phyloP scores from a whole-genome alignment of 164 flowering plant species.

The Vitis rupestris region DNA sequence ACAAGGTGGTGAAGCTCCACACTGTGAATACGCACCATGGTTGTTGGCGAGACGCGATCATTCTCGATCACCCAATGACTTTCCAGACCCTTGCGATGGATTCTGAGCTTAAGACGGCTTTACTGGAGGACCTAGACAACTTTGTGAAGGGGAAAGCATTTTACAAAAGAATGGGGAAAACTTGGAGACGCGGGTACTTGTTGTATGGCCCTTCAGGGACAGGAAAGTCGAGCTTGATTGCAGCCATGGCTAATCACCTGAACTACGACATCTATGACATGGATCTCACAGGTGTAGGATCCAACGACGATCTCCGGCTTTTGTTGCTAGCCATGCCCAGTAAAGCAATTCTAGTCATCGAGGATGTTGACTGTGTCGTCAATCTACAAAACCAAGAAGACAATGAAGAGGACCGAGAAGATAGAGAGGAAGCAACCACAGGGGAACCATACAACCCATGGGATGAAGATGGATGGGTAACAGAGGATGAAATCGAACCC shows the following conservation, averaged over 20 bases:
- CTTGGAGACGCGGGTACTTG: slow-evolving; percentile 77
- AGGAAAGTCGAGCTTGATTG: slow-evolving; percentile 74
- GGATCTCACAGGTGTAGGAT: slow-evolving; percentile 47
- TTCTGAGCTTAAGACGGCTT: slow-evolving; percentile 27
- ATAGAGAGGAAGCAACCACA: slow-evolving; percentile 16
- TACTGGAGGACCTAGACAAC: slow-evolving; percentile 54
- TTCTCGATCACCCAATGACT: slow-evolving; percentile 54
- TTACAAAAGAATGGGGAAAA: slow-evolving; percentile 58
- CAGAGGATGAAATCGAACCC: no score
- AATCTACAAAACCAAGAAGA: slow-evolving; percentile 28
- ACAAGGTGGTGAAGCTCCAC: slow-evolving; percentile 30
- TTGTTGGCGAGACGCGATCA: slow-evolving; percentile 42
- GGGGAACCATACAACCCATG: no score
- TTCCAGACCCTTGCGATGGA: slow-evolving; percentile 73
- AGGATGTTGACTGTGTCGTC: slow-evolving; percentile 54
- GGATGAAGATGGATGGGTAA: no score
- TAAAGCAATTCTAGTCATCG: slow-evolving; percentile 58
- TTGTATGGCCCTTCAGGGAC: slow-evolving; percentile 75
- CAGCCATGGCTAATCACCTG: slow-evolving; percentile 72
- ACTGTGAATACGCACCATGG: slow-evolving; percentile 28
- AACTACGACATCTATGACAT: slow-evolving; percentile 61
- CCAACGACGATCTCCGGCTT: slow-evolving; percentile 52
- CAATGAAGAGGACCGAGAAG: not conserved
- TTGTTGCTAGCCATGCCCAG: slow-evolving; percentile 40
- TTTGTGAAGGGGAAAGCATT: slow-evolving; percentile 47